phyloP scores from a whole-genome alignment of 2,329 filamentous ascomycete species.

The Fusarium pilosicola region DNA sequence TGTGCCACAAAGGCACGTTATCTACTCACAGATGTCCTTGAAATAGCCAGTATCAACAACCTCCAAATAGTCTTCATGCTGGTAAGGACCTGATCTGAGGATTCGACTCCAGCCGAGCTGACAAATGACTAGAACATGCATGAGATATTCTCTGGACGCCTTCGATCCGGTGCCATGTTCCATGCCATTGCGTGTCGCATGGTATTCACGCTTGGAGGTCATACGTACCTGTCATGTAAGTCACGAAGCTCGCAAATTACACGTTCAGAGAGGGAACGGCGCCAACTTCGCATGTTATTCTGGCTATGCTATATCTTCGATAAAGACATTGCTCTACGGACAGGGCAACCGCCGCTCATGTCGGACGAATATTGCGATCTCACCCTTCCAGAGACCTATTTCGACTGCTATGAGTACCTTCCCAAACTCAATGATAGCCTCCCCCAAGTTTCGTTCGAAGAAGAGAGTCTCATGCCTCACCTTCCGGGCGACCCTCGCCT shows the following conservation, averaged over 20 bases:
- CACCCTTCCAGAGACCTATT: slow-evolving; percentile 40
- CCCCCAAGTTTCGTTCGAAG: not conserved
- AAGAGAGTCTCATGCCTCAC: slow-evolving; percentile 45
- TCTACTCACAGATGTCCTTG: slow-evolving; percentile 54
- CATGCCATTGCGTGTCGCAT: slow-evolving; percentile 58
- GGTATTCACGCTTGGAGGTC: slow-evolving; percentile 60
- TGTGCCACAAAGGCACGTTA: slow-evolving; percentile 54
- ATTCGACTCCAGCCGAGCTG: accelerated
- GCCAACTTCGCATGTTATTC: slow-evolving; percentile 57
- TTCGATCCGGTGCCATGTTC: slow-evolving; percentile 57
- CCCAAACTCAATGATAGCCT: not conserved
- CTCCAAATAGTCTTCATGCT: slow-evolving; percentile 60
- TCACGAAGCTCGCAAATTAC: slow-evolving; percentile 21
- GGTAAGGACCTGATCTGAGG: slow-evolving; percentile 48
- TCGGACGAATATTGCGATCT: slow-evolving; percentile 52
- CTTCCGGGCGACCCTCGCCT: slow-evolving; percentile 60
- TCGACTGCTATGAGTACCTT: slow-evolving; percentile 34
- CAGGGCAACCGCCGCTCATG: slow-evolving; percentile 62
- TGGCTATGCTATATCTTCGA: slow-evolving; percentile 66
- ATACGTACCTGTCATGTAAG: slow-evolving; percentile 45
- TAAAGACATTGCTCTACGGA: slow-evolving; percentile 65
- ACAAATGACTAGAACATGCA: slow-evolving; percentile 49
- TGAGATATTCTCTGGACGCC: slow-evolving; percentile 57
- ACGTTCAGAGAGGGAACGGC: slow-evolving; percentile 41
- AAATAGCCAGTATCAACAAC: slow-evolving; percentile 55